These are phyloP conservation scores for Calocybe cyanea DNA, from an alignment of 768 basidiomycete genomes.

Conservation along the genomic window DNA sequence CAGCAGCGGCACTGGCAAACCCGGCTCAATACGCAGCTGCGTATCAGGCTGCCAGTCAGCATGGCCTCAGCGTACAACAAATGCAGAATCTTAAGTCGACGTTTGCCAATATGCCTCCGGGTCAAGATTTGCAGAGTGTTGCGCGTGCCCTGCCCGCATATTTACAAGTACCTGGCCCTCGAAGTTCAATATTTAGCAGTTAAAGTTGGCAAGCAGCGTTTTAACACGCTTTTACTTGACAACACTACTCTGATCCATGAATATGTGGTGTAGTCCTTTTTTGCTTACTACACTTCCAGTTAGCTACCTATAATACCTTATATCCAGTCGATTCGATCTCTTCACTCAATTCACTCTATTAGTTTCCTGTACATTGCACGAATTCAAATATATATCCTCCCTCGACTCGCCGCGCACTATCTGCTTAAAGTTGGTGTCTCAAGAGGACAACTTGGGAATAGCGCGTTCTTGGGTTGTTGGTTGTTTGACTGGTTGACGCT, in stretches of 20 bases:
- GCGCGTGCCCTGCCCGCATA: constrained; percentile 24
- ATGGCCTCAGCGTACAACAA: constrained; percentile 50
- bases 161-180: constrained; percentile 13
- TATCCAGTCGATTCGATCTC: too few relatives aligned
- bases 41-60: constrained; percentile 27
- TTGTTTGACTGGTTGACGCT: too few relatives aligned
- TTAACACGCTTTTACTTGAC: not conserved
- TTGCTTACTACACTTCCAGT: too few relatives aligned
- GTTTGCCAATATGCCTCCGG: constrained; percentile 38
- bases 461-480: too few relatives aligned
- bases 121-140: constrained; percentile 25
- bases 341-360: too few relatives aligned
- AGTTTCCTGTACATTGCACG: too few relatives aligned
- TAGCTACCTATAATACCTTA: too few relatives aligned
- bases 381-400: too few relatives aligned
- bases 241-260: not conserved
- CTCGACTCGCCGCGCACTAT: too few relatives aligned
- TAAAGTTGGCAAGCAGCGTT: constrained; percentile 2
- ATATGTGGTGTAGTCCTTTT: too few relatives aligned
- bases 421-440: too few relatives aligned
- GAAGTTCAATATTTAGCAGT: constrained; percentile 15
- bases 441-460: too few relatives aligned
- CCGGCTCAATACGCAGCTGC: constrained; percentile 28
- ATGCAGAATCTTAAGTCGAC: constrained; percentile 58
- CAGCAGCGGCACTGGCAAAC: constrained; percentile 32